These are phyloP conservation scores for Mortierella sp. DNA, from an alignment of 371 early-diverging fungal genomes.

Conservation along the genomic window DNA sequence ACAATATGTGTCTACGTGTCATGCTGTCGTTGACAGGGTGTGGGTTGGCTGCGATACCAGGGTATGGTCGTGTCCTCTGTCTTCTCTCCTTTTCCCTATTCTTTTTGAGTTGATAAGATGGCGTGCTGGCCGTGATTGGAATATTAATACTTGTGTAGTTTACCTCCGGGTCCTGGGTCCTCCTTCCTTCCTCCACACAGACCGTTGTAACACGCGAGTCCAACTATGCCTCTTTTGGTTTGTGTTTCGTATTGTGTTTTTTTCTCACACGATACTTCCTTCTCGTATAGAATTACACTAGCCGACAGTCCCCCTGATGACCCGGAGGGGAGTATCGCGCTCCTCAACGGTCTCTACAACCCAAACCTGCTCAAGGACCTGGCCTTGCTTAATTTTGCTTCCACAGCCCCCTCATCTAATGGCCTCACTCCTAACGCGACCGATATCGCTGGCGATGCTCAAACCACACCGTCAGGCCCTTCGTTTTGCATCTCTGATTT, in stretches of 20 bases:
- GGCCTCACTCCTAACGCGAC: neutral
- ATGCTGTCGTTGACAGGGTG: neutral
- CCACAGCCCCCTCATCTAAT: neutral
- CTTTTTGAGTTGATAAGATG: too few relatives aligned
- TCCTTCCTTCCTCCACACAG: neutral
- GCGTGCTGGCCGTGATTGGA: too few relatives aligned
- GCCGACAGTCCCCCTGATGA: slow-evolving; percentile 52
- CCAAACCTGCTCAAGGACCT: slow-evolving; percentile 36
- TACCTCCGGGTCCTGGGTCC: too few relatives aligned
- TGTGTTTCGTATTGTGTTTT: neutral
- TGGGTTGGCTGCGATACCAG: neutral
- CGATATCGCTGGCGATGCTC: neutral
- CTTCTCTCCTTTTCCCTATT: neutral
- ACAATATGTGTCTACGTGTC: too few relatives aligned
- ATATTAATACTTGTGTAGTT: too few relatives aligned
- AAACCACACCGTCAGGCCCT: neutral
- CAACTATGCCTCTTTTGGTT: neutral
- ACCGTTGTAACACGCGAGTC: neutral
- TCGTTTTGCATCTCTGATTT: slow-evolving; percentile 51
- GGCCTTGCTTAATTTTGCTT: slow-evolving; percentile 19
- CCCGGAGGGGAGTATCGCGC: slow-evolving; percentile 47
- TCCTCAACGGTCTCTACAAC: slow-evolving; percentile 32
- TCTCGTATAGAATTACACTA: slow-evolving; percentile 30
- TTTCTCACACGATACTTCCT: slow-evolving; percentile 1
- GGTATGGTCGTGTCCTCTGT: neutral